Conservation (phyloP, 768 basidiomycete genomes). For the Phanerodontia chrysosporium region DNA sequence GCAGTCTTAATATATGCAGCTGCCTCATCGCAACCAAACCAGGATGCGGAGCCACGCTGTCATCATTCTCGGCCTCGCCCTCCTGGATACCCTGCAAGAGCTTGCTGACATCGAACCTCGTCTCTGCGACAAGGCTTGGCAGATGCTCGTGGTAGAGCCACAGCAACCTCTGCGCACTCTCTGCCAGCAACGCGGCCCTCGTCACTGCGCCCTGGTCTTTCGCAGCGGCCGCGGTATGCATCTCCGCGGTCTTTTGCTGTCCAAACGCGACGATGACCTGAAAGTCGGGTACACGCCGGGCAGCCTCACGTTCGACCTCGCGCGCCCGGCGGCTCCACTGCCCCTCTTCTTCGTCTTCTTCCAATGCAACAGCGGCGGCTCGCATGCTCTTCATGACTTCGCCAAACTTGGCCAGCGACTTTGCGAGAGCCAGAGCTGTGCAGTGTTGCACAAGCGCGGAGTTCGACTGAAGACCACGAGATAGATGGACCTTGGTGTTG, state of each 20-base stretch:
- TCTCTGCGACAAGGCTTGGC: conserved; percentile 70
- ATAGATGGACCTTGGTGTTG: conserved; percentile 68
- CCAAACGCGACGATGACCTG: conserved; percentile 82
- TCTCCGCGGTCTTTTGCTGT: conserved; percentile 38
- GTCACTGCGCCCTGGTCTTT: conserved; percentile 25
- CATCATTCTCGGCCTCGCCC: conserved; percentile 18
- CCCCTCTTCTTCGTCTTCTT: conserved; percentile 41
- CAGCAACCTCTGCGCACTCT: conserved; percentile 75
- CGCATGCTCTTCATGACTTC: conserved; percentile 53
- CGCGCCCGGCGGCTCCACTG: conserved; percentile 64
- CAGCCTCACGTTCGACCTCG: conserved; percentile 74
- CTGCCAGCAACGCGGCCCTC: conserved; percentile 62
- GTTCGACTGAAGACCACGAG: conserved; percentile 74
- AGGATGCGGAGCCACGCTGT: conserved; percentile 21
- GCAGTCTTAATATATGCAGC: conserved; percentile 70
- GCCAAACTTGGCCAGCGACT: conserved; percentile 70
- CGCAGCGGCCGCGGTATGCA: neutral
- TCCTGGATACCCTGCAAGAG: conserved; percentile 49
- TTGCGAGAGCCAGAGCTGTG: conserved; percentile 71
- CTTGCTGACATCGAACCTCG: conserved; percentile 84
- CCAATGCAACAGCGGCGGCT: conserved; percentile 45
- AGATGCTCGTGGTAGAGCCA: conserved; percentile 82
- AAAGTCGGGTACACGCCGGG: conserved; percentile 80
- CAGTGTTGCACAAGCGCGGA: conserved; percentile 82
- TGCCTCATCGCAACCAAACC: conserved; percentile 59